Percentiles rank a stretch among this genome's conserved stretches.
Evolutionary conservation across 148 eudicot genomes (phyloP).

Genomic region (Vaccinium darrowii): DNA sequence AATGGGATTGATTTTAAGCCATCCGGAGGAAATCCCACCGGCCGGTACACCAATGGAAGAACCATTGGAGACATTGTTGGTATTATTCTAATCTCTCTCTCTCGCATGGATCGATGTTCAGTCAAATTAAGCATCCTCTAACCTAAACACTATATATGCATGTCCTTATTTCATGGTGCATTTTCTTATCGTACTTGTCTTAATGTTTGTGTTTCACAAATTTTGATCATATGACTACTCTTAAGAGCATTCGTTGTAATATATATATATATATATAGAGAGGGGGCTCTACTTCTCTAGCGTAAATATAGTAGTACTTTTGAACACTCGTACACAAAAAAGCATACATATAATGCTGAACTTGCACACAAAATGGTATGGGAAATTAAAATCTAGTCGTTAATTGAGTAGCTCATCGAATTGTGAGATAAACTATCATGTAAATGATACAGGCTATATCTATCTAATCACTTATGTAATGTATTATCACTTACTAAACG

Average conservation of each 20-base stretch:
- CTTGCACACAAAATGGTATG: too few species aligned
- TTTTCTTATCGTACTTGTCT: not conserved
- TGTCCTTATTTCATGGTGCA: not conserved
- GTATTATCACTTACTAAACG: not conserved
- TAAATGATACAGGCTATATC: too few species aligned
- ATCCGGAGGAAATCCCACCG: constrained; percentile 78
- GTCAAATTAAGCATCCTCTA: not conserved
- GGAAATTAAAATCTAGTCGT: not conserved
- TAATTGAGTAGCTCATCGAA: not conserved
- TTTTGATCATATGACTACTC: not conserved
- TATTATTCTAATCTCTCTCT: constrained; percentile 16
- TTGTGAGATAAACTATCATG: too few species aligned
- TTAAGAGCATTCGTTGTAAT: not conserved
- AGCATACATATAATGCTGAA: too few species aligned
- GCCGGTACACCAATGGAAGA: constrained; percentile 83
- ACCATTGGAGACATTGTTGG: constrained; percentile 96
- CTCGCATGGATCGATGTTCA: not conserved
- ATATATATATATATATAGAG: too few species aligned
- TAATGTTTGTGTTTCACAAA: too few species aligned
- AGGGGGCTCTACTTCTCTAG: too few species aligned
- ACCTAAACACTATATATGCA: not conserved
- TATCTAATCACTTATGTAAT: too few species aligned
- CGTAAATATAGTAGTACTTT: too few species aligned
- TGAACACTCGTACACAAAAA: too few species aligned
- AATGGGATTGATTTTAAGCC: constrained; percentile 90